Base-by-base conservation (phyloP, 805 yeast genomes). In the Zygoascus flipseniorum region DNA sequence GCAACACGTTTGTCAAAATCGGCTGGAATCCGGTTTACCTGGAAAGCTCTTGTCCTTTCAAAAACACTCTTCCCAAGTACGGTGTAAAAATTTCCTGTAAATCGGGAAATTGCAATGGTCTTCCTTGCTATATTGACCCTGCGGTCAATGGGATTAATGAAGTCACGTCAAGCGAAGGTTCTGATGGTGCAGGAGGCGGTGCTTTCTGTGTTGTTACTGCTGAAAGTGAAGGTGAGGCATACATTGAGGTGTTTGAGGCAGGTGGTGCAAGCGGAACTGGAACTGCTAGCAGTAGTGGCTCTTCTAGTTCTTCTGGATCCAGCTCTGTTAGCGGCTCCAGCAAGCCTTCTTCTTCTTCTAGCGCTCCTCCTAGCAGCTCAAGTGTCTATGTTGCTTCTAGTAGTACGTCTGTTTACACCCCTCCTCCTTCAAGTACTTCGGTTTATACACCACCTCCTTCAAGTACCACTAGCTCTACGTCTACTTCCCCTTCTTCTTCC, bases 1-100 rank as follows among this genome's bases (percentile, higher is more conserved):
- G 87, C 32, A 78, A 79, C 66, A 89, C 96, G 2, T 89, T 60
- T 66, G 87, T 86, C 59, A 89, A 87, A 71, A 79, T 89, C 66
- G 96, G 92, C 47, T 88, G 95, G 95, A 89, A 89, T 69, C 96
- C 97, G 14, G 78, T 85, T 53, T 86, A 87, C 69, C 68, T 86
- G 61, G 92, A 85, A 58, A 59, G 71, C 1, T 57, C 52, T 26
- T 67, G 75, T 28, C 79, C 84, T 8, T 85, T 82, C 72, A 72
- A 74, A 57, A 69, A 74, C 61, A 69, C 69, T 2, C 72, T 69
- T 57, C 96, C 95, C 46, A 65, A 65, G 31, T 87, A 81, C 60
- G 96, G 96, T 62, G 64, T 89, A 59, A 78, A 81, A 65, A 74
- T 89, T 60, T 78, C 81, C 8, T 89, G 96, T 71, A 85, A 83